These are phyloP conservation scores for Paraconiothyrium sp. DNA, from an alignment of 2,329 filamentous ascomycete genomes.

Conservation along the genomic window DNA sequence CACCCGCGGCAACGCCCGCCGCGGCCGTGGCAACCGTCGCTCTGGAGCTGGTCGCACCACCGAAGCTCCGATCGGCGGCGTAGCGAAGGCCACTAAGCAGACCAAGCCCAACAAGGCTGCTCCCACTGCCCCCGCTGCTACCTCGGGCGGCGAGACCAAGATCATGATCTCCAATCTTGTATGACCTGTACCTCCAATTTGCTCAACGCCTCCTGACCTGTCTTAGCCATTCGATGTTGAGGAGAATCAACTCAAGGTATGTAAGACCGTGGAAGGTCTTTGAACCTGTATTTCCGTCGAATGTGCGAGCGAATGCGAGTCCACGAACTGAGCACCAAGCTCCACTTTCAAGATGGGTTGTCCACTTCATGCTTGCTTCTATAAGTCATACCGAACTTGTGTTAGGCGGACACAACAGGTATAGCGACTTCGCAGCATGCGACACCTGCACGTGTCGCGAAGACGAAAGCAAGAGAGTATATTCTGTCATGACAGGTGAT, in stretches of 20 bases:
- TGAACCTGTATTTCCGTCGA: constrained; percentile 50
- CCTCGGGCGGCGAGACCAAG: constrained; percentile 81
- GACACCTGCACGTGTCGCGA: constrained; percentile 37
- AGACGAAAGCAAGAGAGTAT: constrained; percentile 38
- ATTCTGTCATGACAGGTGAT: constrained; percentile 24
- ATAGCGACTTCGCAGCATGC: constrained; percentile 43
- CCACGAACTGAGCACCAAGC: constrained; percentile 35
- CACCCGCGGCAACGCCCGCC: constrained; percentile 65
- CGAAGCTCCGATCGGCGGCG: constrained; percentile 78
- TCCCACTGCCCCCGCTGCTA: constrained; percentile 70
- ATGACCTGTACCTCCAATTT: constrained; percentile 55
- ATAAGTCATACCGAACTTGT: constrained; percentile 39
- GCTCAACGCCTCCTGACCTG: constrained; percentile 57
- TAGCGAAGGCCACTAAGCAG: constrained; percentile 77
- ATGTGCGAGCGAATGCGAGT: constrained; percentile 43
- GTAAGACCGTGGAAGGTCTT: constrained; percentile 74
- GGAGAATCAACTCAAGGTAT: constrained; percentile 99
- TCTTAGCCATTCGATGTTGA: constrained; percentile 90
- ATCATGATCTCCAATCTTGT: constrained; percentile 99
- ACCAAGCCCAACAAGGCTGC: constrained; percentile 68
- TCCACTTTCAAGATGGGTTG: constrained; percentile 31
- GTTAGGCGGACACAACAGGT: constrained; percentile 45
- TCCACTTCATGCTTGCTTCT: constrained; percentile 38
- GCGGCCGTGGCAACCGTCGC: constrained; percentile 59
- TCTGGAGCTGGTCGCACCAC: constrained; percentile 60